Evolutionary conservation across 352 stramenopile genomes (phyloP), one percentile per base, ranked within the genome.

Genomic region (Aphanomyces euteiches): DNA sequence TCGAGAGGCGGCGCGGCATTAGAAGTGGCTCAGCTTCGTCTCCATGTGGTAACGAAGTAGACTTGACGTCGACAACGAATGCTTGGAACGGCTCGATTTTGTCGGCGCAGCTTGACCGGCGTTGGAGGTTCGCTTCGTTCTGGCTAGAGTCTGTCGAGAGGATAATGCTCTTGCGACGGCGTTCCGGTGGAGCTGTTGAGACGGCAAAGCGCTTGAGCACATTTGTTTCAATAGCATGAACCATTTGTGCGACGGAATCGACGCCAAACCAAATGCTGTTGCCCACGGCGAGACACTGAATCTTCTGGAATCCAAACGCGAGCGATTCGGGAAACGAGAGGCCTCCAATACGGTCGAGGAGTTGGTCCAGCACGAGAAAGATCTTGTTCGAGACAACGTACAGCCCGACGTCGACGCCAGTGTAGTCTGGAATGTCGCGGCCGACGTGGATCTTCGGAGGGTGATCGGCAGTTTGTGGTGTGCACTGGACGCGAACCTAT

Each of bases 251-350:
- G 39, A 53, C 38, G 17, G 59, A 41, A 45, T 67, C 59, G 43
- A 67, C 43, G 43, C 41, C 41, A 67, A 67, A 67, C 59, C 59
- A 67, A 12, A 37, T 1, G 6, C 10, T 19, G 54, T 61, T 39
- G 54, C 43, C 17, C 43, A 50, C 43, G 10, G 5, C 21, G 41
- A 67, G 54, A 45, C 12, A n/a, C 15, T 67, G 19, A n/a, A 67
- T 17, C n/a, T 45, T 21, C 15, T 50, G 59, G 41, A 67, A 67
- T n/a, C 59, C 59, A 56, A 67, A 67, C 10, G 59, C 59, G 41
- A 67, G 59, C 17, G 59, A 21, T 37, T 67, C 59, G n/a, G 59
- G 5, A 7, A 67, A 34, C 21, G 59, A 67, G 38, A 67, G 43
- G 0, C 19, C 12, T 3, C 40, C 59, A 3, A 54, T 28, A 4